These are phyloP conservation scores for Populus pruinosa DNA, from an alignment of 345 rosid genomes.

Conservation along the genomic window DNA sequence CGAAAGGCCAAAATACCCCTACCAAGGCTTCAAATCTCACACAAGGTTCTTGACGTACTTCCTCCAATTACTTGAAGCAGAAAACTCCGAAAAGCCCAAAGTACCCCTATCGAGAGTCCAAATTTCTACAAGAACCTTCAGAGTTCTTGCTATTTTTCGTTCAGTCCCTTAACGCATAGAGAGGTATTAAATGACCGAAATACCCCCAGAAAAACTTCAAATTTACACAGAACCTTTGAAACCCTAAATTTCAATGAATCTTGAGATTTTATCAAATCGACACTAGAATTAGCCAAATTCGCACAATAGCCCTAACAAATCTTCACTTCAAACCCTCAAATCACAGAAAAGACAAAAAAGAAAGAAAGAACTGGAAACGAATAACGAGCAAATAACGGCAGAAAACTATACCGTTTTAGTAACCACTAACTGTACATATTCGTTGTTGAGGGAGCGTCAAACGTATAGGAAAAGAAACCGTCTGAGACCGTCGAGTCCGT, in stretches of 20 bases:
- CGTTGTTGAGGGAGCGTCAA: constrained; percentile 36
- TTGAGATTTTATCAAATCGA: background rate
- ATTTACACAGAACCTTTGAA: constrained; percentile 16
- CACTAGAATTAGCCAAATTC: constrained; percentile 11
- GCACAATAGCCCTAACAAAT: constrained; percentile 19
- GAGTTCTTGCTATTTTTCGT: background rate
- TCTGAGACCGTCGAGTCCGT: constrained; percentile 44
- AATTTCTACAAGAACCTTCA: background rate
- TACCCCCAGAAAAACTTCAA: constrained; percentile 24
- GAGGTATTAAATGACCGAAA: constrained; percentile 2
- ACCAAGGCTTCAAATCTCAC: background rate
- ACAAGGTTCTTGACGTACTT: background rate
- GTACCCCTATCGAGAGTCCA: background rate
- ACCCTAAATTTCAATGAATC: constrained; percentile 22
- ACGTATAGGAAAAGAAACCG: constrained; percentile 34
- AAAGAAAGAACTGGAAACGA: background rate
- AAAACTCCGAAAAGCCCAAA: constrained; percentile 13
- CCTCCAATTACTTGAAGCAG: constrained; percentile 5
- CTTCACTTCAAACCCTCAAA: constrained; percentile 28
- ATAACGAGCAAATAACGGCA: constrained; percentile 5
- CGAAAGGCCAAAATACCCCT: constrained; percentile 12
- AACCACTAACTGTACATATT: constrained; percentile 38
- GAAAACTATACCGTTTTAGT: constrained; percentile 19
- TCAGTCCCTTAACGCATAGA: background rate
- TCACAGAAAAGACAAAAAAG: constrained; percentile 9